These are phyloP conservation scores for Yueomyces sp. DNA, from an alignment of 805 yeast species.

Conservation along the genomic window DNA sequence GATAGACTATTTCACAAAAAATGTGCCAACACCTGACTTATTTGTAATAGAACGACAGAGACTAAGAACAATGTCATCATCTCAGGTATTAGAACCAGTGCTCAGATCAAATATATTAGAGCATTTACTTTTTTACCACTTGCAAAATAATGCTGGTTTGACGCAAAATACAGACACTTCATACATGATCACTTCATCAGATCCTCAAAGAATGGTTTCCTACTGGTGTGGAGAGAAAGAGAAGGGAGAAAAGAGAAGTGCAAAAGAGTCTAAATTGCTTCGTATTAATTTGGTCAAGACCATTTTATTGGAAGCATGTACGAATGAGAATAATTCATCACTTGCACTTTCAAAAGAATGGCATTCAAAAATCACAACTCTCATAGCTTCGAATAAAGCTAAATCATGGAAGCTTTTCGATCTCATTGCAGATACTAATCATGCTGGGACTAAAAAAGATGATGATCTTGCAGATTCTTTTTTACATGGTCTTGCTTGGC, in stretches of 20 bases:
- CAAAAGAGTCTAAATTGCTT: neutral
- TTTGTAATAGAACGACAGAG: constrained; percentile 46
- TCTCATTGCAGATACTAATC: constrained; percentile 52
- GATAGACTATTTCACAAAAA: constrained; percentile 14
- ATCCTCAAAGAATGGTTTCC: constrained; percentile 19
- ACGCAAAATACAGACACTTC: neutral
- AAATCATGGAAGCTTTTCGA: neutral
- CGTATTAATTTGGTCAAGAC: neutral
- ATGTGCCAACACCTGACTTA: constrained; percentile 23
- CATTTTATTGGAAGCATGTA: neutral
- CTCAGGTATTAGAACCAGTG: constrained; percentile 36
- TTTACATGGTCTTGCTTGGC: constrained; percentile 44
- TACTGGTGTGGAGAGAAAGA: constrained; percentile 11
- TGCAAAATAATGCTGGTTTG: constrained; percentile 2
- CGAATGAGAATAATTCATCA: neutral
- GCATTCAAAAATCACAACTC: neutral
- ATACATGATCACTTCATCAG: constrained; percentile 12
- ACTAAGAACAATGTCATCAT: constrained; percentile 34
- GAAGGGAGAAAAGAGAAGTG: neutral
- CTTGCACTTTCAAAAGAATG: neutral
- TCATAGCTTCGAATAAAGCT: neutral
- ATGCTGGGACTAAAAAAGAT: constrained; percentile 29
- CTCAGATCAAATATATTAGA: constrained; percentile 43
- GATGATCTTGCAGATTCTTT: constrained; percentile 58
- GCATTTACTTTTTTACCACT: constrained; percentile 14